These are phyloP conservation scores for Nepenthes mirabilis DNA, from an alignment of 148 eudicot species.

Conservation along the genomic window DNA sequence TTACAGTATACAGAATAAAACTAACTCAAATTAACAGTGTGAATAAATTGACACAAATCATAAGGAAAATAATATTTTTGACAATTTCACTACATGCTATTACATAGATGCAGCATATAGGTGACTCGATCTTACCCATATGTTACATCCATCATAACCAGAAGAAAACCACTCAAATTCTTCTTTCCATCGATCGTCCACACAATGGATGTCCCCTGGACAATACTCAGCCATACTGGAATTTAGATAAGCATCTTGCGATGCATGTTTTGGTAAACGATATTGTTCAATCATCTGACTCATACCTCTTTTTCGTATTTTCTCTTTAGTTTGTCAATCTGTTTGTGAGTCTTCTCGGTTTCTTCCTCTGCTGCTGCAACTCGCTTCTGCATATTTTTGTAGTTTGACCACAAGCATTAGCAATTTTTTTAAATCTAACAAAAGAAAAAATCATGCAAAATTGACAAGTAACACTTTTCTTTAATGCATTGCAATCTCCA, in stretches of 20 bases:
- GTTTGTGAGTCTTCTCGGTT: constrained; percentile 41
- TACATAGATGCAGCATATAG: no score
- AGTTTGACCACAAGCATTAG: neutral
- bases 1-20: no score
- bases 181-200: constrained; percentile 43
- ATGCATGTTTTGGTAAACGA: constrained; percentile 20
- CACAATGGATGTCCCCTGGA: constrained; percentile 12
- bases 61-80: no score
- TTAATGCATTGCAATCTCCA: no score
- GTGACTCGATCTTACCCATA: constrained; percentile 17
- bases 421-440: neutral
- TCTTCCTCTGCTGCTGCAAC: constrained; percentile 61
- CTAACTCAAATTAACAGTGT: no score
- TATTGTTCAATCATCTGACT: constrained; percentile 36
- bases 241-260: constrained; percentile 6
- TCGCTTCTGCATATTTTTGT: constrained; percentile 38
- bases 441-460: neutral
- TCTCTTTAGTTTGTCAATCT: constrained; percentile 51
- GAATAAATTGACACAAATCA: no score
- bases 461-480: no score
- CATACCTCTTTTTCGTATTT: constrained; percentile 40
- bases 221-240: constrained; percentile 24
- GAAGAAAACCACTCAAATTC: constrained; percentile 33
- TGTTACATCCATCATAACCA: constrained; percentile 25
- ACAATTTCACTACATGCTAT: no score